Evolutionary conservation across 2,329 filamentous ascomycete species (phyloP), one percentile per base, ranked within the genome.

Genomic region (Aspergillus ochraceoroseus): DNA sequence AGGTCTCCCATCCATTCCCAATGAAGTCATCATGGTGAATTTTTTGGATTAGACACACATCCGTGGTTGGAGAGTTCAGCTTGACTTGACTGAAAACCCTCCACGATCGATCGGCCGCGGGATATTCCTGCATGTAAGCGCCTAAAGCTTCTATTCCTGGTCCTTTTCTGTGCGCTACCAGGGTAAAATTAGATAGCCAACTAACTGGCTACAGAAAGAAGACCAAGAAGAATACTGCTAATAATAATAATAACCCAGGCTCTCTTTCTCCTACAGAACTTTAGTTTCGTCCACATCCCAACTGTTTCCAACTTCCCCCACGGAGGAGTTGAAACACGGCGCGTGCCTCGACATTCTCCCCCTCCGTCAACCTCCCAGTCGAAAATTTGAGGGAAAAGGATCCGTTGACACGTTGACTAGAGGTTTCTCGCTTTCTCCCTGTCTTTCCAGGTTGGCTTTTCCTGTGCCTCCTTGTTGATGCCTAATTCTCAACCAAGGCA

Each of bases 301-400:
- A n/a, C n/a, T n/a, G n/a, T n/a, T n/a, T n/a, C n/a, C n/a, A n/a
- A n/a, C n/a, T n/a, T n/a, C n/a, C n/a, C n/a, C n/a, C 38, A 37
- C 27, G 38, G 36, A 34, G 44, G 36, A 41, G 38, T 35, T 52
- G 49, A 52, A 52, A 52, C 49, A 40, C 45, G 43, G 45, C 49
- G 49, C 50, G 41, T 53, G 47, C 33, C 27, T 39, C 29, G 34
- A 36, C 31, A 14, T 41, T 43, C 40, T 26, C 25, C 7, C 30
- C 34, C 37, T 37, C 39, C 27, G 31, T 22, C 20, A 11, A 17
- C 28, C 38, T 26, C 23, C 30, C 20, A 34, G 9, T 11, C 7
- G 20, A 22, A 9, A 8, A 25, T 32, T 23, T n/a, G n/a, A n/a
- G n/a, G n/a, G n/a, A n/a, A n/a, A n/a, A n/a, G n/a, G n/a, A n/a